Evolutionary conservation across 1,284 basidiomycete species (phyloP).

Genomic region (Ceratobasidium sp.): DNA sequence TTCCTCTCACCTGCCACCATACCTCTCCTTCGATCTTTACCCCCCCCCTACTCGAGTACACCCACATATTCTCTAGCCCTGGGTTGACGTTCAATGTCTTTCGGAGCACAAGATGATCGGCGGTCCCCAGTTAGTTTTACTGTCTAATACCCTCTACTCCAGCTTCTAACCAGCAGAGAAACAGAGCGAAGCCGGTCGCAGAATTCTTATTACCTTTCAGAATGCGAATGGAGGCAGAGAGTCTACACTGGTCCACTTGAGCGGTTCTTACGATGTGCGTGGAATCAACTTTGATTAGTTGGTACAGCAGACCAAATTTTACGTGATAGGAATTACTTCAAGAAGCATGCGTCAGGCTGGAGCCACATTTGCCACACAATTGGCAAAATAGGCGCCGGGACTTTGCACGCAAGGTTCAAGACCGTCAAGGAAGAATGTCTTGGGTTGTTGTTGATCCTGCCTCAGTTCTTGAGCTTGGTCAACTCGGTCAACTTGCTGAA

Average conservation of each 20-base stretch:
- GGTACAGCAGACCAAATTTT: not conserved
- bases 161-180: not conserved
- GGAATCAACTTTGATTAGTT: no score
- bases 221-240: constrained; percentile 11
- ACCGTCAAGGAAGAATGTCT: constrained; percentile 12
- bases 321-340: not conserved
- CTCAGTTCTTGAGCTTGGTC: not conserved
- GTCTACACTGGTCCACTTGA: not conserved
- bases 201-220: not conserved
- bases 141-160: not conserved
- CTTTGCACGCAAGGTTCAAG: constrained; percentile 1
- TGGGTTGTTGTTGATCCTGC: constrained; percentile 18
- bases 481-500: constrained; percentile 12
- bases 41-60: not conserved
- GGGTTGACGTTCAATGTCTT: not conserved
- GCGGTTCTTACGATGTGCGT: constrained; percentile 16
- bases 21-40: not conserved
- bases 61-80: not conserved
- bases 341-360: constrained; percentile 18
- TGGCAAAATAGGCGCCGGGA: constrained; percentile 17
- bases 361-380: not conserved
- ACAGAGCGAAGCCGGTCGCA: not conserved
- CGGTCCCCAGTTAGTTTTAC: not conserved
- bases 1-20: not conserved
- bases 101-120: not conserved